These are phyloP conservation scores for Hemisphaericaspora xylofermentans DNA, from an alignment of 1,139 yeast genomes.

Conservation along the genomic window DNA sequence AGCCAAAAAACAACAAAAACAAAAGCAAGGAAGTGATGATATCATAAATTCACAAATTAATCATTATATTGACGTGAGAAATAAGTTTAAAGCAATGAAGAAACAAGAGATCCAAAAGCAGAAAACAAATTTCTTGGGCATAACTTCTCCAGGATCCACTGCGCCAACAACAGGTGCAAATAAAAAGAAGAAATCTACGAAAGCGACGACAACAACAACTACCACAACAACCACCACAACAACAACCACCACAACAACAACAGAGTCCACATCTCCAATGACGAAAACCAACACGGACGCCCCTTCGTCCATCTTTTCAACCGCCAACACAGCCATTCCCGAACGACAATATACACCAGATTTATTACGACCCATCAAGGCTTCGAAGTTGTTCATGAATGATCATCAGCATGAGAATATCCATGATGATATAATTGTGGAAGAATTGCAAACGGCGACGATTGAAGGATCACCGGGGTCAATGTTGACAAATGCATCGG, in stretches of 20 bases:
- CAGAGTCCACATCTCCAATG: slow-evolving; percentile 1
- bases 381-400: slow-evolving; percentile 18
- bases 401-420: not conserved
- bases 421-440: slow-evolving; percentile 11
- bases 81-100: slow-evolving; percentile 24
- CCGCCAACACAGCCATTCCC: slow-evolving; percentile 6
- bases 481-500: not conserved
- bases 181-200: slow-evolving; percentile 1
- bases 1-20: slow-evolving; percentile 23
- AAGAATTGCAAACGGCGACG: slow-evolving; percentile 16
- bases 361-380: slow-evolving; percentile 23
- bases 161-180: not conserved
- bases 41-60: slow-evolving; percentile 35
- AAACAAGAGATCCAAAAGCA: slow-evolving; percentile 16
- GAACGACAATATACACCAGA: slow-evolving; percentile 18
- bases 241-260: not conserved
- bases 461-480: slow-evolving; percentile 12
- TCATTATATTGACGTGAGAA: slow-evolving; percentile 31
- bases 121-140: slow-evolving; percentile 1
- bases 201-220: not conserved
- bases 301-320: slow-evolving; percentile 5
- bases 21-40: slow-evolving; percentile 11
- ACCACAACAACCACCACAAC: not conserved
- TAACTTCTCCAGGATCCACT: not conserved
- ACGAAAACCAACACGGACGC: not conserved